Evolutionary conservation across 2,329 filamentous ascomycete species (phyloP), one percentile per base, ranked within the genome.

Genomic region (Aspergillus calidoustus): DNA sequence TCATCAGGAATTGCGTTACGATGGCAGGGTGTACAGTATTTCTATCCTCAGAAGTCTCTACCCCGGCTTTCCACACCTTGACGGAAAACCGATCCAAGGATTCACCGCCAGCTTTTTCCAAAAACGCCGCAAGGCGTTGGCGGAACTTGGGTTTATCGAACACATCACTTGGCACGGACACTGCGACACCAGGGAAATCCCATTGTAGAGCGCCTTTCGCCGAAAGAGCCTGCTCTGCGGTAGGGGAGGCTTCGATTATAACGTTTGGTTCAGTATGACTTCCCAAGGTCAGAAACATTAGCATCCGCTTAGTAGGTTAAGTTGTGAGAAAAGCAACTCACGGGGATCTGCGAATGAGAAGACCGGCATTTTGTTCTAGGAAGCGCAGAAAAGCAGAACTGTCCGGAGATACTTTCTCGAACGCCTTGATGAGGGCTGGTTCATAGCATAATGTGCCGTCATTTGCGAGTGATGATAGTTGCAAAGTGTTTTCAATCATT

Each of bases 1-100:
- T 81, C 75, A 89, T 84, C 8, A 91, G 77, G 61, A 89, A 78
- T 8, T 86, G 80, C 0, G 81, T 84, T 3, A 92, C 81, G 1
- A 91, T 72, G 0, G 82, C 77, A 0, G 89, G 88, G 57, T 84
- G 72, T 0, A 79, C 73, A 0, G 86, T 87, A 54, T 91, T 84
- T 7, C 89, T 83, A 17, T 74, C 74, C 68, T 91, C 89, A 9
- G 78, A 72, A 0, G 84, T 72, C 0, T 71, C 66, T 0, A 74
- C 71, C 0, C 81, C 80, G 0, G 83, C 84, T 66, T 91, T 91
- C 22, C 64, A 65, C 0, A 82, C 77, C 6, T 74, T 73, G 0
- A 85, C 84, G 0, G 82, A 79, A 59, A 90, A 87, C 1, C 70
- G 73, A 28, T 85, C 82, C 13, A 89, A 72, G 0, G 79, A 74